Evolutionary conservation across 2,329 filamentous ascomycete species (phyloP).

Genomic region (Diaporthe destruens): DNA sequence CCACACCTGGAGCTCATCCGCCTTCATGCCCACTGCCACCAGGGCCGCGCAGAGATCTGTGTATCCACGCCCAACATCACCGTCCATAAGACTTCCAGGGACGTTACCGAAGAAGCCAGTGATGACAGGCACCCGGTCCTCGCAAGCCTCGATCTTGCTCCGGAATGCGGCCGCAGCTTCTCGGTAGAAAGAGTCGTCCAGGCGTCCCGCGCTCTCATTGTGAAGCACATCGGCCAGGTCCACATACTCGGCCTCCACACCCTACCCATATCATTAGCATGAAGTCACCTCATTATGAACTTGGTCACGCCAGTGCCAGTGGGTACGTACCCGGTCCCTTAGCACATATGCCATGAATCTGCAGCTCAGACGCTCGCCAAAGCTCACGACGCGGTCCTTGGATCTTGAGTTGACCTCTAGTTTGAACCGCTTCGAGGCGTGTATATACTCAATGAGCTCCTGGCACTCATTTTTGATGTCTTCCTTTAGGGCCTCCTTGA

Average conservation of each 20-base stretch:
- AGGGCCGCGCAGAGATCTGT: constrained; percentile 96
- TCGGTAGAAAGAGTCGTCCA: constrained; percentile 79
- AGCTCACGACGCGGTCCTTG: constrained; percentile 91
- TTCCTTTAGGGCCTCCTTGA: constrained; percentile 70
- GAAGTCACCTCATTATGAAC: background rate
- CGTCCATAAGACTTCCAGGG: constrained; percentile 88
- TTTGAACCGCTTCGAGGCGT: constrained; percentile 74
- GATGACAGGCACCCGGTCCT: constrained; percentile 78
- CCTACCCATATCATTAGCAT: constrained; percentile 57
- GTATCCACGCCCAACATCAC: constrained; percentile 92
- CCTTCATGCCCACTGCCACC: constrained; percentile 87
- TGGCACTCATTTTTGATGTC: constrained; percentile 85
- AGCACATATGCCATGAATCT: constrained; percentile 89
- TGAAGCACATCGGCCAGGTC: constrained; percentile 88
- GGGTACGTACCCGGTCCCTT: constrained; percentile 71
- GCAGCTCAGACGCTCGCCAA: constrained; percentile 96
- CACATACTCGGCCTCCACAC: constrained; percentile 88
- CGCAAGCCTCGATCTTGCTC: constrained; percentile 74
- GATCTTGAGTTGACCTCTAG: constrained; percentile 82
- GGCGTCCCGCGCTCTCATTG: constrained; percentile 68
- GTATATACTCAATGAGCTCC: constrained; percentile 80
- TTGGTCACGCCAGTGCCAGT: background rate
- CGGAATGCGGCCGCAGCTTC: constrained; percentile 71
- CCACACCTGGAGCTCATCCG: constrained; percentile 95
- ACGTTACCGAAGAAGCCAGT: constrained; percentile 97